These are phyloP conservation scores for Populus ilicifolia DNA, from an alignment of 345 rosid species.

Conservation along the genomic window DNA sequence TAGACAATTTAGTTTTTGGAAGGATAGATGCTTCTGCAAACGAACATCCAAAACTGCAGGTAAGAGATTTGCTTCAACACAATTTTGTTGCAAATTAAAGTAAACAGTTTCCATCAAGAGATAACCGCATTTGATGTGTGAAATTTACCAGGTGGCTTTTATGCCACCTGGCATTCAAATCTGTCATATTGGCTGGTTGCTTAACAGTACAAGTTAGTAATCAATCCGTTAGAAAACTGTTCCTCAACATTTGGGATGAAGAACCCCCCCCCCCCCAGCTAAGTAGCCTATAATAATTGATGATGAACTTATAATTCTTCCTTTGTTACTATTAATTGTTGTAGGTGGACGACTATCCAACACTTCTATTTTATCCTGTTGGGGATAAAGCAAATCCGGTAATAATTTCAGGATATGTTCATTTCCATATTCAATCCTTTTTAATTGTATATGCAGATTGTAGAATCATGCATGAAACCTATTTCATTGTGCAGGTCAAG, in stretches of 20 bases:
- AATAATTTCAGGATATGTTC: background rate
- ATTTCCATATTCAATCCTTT: background rate
- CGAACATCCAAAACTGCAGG: conserved; percentile 80
- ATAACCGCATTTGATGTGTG: background rate
- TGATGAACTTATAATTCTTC: background rate
- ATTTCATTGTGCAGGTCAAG: conserved; percentile 42
- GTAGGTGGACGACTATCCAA: conserved; percentile 69
- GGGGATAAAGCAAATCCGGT: conserved; percentile 53
- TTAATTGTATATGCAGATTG: no score
- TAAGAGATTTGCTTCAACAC: conserved; percentile 6
- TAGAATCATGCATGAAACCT: conserved; percentile 7
- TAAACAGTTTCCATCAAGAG: background rate
- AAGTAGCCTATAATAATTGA: background rate
- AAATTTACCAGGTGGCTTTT: background rate
- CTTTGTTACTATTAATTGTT: conserved; percentile 7
- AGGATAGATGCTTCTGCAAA: conserved; percentile 84
- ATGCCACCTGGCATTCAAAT: background rate
- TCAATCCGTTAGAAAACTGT: background rate
- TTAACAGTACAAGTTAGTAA: background rate
- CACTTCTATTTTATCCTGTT: conserved; percentile 56
- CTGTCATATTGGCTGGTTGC: background rate
- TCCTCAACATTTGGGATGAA: background rate
- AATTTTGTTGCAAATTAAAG: background rate
- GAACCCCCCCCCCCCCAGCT: no score
- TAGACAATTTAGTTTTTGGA: conserved; percentile 54